Percentiles rank a stretch among this genome's conserved stretches.
These are phyloP conservation scores for Rhizopogon rudus DNA, from an alignment of 768 basidiomycete species.

Conservation along the genomic window DNA sequence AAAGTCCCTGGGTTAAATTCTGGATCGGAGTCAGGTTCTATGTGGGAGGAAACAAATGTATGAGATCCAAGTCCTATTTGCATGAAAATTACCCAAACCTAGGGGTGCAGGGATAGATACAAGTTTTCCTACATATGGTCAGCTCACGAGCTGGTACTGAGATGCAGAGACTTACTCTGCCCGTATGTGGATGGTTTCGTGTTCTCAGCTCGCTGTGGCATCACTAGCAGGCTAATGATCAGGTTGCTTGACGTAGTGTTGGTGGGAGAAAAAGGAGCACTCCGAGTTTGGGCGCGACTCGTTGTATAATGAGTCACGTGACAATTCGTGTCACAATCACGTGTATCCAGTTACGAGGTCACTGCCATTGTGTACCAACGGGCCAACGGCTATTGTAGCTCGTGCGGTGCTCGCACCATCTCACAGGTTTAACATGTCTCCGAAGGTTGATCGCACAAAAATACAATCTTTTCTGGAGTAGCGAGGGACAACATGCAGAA, in stretches of 20 bases:
- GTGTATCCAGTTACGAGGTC: neutral
- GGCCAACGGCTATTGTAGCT: no score
- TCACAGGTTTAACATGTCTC: neutral
- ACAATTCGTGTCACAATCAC: neutral
- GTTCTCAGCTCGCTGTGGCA: constrained; percentile 14
- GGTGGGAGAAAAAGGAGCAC: neutral
- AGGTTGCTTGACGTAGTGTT: neutral
- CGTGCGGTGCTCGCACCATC: no score
- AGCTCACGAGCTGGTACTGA: neutral
- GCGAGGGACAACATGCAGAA: constrained; percentile 23
- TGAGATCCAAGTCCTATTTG: neutral
- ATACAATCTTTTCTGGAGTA: constrained; percentile 27
- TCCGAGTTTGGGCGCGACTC: constrained; percentile 1
- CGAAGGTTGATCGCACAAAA: constrained; percentile 14
- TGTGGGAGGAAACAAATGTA: neutral
- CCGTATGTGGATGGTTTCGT: constrained; percentile 13
- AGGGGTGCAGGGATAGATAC: constrained; percentile 31
- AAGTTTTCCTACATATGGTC: constrained; percentile 13
- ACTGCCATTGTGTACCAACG: no score
- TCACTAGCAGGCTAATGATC: constrained; percentile 6
- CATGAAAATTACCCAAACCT: constrained; percentile 15
- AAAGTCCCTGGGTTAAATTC: constrained; percentile 27
- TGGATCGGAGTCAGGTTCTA: constrained; percentile 29
- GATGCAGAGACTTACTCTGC: constrained; percentile 10
- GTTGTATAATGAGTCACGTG: neutral